phyloP scores from a whole-genome alignment of 306 rosid species.

The Prunus davidiana region DNA sequence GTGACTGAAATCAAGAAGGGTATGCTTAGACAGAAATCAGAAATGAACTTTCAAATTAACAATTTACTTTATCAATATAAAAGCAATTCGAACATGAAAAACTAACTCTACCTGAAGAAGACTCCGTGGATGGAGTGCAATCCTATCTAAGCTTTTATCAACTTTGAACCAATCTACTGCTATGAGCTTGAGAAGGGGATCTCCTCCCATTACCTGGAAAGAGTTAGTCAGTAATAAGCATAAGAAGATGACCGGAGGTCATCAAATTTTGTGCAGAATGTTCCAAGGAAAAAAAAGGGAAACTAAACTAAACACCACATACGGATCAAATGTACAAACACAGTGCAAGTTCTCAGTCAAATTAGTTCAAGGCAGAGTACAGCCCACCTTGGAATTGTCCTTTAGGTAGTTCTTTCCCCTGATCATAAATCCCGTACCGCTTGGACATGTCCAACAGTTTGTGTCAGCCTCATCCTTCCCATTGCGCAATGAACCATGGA shows the following conservation, averaged over 20 bases:
- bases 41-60: not conserved
- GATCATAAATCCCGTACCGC: slow-evolving; percentile 76
- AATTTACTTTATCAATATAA: not conserved
- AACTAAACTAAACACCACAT: not conserved
- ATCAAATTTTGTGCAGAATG: not conserved
- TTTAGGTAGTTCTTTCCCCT: slow-evolving; percentile 87
- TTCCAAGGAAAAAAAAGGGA: not conserved
- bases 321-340: not conserved
- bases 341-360: not conserved
- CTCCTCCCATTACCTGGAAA: slow-evolving; percentile 79
- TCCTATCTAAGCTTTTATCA: slow-evolving; percentile 44
- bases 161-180: slow-evolving; percentile 90
- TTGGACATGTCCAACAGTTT: slow-evolving; percentile 80
- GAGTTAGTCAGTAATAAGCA: not conserved
- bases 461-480: slow-evolving; percentile 61
- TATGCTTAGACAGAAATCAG: slow-evolving; percentile 17
- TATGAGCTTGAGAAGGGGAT: slow-evolving; percentile 82
- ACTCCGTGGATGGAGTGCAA: slow-evolving; percentile 69
- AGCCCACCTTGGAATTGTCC: slow-evolving; percentile 77
- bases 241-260: not conserved
- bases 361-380: not conserved
- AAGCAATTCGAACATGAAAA: not conserved
- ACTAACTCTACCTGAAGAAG: slow-evolving; percentile 63
- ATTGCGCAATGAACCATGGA: slow-evolving; percentile 48
- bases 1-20: slow-evolving; percentile 52